Conservation (phyloP, 257 asterid genomes). For the Solanum paucissectum region DNA sequence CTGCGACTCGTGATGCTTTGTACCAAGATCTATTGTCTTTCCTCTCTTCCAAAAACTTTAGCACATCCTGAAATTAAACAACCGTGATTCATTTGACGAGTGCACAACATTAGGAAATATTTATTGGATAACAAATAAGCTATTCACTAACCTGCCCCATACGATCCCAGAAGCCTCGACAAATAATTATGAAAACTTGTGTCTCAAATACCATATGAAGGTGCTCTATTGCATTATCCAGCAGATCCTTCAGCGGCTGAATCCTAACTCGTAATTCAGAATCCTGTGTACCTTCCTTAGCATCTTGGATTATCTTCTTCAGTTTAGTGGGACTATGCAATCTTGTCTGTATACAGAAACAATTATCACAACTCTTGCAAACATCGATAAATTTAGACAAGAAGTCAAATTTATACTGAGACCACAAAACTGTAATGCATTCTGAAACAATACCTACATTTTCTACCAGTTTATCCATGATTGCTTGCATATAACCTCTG, state of each 20-base stretch:
- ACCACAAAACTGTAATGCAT: neutral
- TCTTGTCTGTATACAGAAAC: conserved; percentile 41
- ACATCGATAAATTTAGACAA: neutral
- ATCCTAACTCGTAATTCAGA: conserved; percentile 55
- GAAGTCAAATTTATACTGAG: fast-evolving
- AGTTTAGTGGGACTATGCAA: conserved; percentile 70
- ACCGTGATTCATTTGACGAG: neutral
- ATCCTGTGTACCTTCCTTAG: conserved; percentile 59
- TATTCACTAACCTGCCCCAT: conserved; percentile 68
- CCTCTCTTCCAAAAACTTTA: conserved; percentile 57
- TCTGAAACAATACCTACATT: conserved; percentile 43
- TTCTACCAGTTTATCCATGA: conserved; percentile 71
- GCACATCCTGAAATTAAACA: conserved; percentile 48
- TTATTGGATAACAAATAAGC: neutral
- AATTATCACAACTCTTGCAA: neutral
- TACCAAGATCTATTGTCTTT: conserved; percentile 76
- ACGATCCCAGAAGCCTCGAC: conserved; percentile 89
- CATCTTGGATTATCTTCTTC: conserved; percentile 71
- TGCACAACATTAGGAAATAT: neutral
- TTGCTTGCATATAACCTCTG: conserved; percentile 69
- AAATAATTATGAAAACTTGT: conserved; percentile 60
- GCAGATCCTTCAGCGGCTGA: conserved; percentile 77
- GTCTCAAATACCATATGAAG: conserved; percentile 53
- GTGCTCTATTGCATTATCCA: conserved; percentile 43
- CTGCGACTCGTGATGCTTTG: conserved; percentile 72